phyloP scores from a whole-genome alignment of 148 eudicot genomes.

The Nyssa sinensis region DNA sequence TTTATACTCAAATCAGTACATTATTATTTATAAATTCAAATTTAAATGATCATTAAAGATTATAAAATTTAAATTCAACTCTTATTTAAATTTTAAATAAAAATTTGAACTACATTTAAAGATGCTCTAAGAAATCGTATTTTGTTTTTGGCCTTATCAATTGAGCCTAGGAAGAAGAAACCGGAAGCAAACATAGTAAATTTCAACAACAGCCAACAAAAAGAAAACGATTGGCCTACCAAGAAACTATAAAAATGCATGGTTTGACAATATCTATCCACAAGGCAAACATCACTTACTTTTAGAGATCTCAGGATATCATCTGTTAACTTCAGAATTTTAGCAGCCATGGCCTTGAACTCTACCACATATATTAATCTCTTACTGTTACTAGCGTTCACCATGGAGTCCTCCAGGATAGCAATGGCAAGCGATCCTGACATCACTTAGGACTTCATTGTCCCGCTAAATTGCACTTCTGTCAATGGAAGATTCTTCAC shows the following conservation, averaged over 20 bases:
- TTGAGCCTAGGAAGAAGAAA: background rate
- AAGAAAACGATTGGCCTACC: too few species aligned
- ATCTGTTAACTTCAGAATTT: background rate
- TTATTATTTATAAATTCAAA: too few species aligned
- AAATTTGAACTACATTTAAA: too few species aligned
- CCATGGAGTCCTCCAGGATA: background rate
- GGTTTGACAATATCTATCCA: too few species aligned
- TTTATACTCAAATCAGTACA: too few species aligned
- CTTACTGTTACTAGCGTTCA: background rate
- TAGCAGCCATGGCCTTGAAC: background rate
- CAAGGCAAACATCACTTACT: background rate
- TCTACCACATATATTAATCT: background rate
- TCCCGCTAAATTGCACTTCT: background rate
- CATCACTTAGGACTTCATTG: slow-evolving; percentile 5
- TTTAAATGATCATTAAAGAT: too few species aligned
- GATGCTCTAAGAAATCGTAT: too few species aligned
- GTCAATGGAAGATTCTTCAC: background rate
- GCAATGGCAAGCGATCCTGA: slow-evolving; percentile 3
- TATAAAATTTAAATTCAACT: too few species aligned
- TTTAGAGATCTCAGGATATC: too few species aligned
- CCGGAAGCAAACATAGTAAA: background rate
- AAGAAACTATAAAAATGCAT: background rate
- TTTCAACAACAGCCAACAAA: background rate
- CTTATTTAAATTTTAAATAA: too few species aligned
- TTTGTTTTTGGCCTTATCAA: background rate